Percentiles rank a stretch among this genome's conserved stretches.
Conservation (phyloP, 345 rosid species). For the Sapria himalayana region DNA sequence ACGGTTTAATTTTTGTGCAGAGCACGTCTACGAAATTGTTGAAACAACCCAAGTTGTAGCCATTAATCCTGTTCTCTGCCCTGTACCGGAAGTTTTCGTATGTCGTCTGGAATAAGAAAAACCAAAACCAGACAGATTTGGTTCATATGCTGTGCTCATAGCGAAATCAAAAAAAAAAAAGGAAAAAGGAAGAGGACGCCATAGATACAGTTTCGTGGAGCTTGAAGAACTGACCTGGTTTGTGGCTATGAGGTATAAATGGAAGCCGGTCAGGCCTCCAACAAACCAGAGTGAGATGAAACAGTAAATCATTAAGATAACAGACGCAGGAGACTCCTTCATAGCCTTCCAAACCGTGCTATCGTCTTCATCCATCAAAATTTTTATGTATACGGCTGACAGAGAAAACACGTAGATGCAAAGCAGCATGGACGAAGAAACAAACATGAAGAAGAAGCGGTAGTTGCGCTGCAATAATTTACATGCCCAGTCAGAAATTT, state of each 20-base stretch:
- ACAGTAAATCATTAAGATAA: slow-evolving; percentile 59
- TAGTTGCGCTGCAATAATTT: slow-evolving; percentile 96
- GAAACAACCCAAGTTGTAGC: slow-evolving; percentile 35
- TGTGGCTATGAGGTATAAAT: slow-evolving; percentile 66
- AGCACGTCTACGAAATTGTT: slow-evolving; percentile 56
- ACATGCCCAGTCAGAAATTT: no score
- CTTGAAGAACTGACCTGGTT: slow-evolving; percentile 78
- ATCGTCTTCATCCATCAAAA: slow-evolving; percentile 47
- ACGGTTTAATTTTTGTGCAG: slow-evolving; percentile 49
- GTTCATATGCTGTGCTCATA: not conserved
- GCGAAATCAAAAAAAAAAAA: not conserved
- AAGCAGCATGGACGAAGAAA: slow-evolving; percentile 67
- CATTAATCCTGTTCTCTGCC: slow-evolving; percentile 50
- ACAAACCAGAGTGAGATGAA: slow-evolving; percentile 87
- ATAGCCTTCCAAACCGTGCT: slow-evolving; percentile 73
- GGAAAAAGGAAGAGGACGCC: no score
- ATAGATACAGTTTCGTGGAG: no score
- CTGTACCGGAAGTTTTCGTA: slow-evolving; percentile 82
- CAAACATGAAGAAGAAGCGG: slow-evolving; percentile 90
- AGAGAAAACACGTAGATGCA: slow-evolving; percentile 75
- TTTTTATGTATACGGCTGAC: slow-evolving; percentile 67
- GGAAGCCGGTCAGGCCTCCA: slow-evolving; percentile 89
- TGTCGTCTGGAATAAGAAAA: slow-evolving; percentile 44
- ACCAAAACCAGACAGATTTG: slow-evolving; percentile 1
- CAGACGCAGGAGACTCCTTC: slow-evolving; percentile 76